Base-by-base conservation (phyloP, 1,284 basidiomycete genomes). In the Xerocomus nothofagi region DNA sequence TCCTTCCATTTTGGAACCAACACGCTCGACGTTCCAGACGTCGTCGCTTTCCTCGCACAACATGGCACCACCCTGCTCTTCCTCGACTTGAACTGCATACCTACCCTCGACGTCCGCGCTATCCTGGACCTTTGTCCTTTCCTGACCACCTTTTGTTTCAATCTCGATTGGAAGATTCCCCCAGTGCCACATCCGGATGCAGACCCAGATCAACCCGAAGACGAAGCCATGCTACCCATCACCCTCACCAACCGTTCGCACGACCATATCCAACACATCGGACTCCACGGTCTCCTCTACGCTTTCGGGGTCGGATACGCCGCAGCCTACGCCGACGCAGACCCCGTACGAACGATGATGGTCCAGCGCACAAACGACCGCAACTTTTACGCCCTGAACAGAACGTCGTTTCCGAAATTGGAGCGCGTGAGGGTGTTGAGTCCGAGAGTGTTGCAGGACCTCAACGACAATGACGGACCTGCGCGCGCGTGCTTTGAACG, bases 251-350 rank as follows among this genome's bases (percentile, higher is more conserved):
- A 73, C 33, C 65, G 68, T 10, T 80, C 86, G 1, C 86, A 88
- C 53, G 59, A 65, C 2, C 74, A 78, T 43, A 78, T 89, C 51
- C 74, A 64, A 1, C 76, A 77, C 30, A 79, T 88, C 27, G 86
- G 86, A 1, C 72, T 86, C n/a, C 83, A 88, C 57, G 83, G 84
- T 12, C 74, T 88, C 12, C 66, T 75, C 48, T 75, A 82, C 50
- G 85, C 87, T 1, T 88, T 89, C 57, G 84, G 81, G 2, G 81
- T 86, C 2, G 82, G 81, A 17, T 73, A 69, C 45, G 69, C 68
- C 3, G 66, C 69, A 39, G 65, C 67, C 39, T 72, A 74, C 53
- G 70, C 75, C 15, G 56, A 68, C 33, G 56, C 68, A 1, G 72
- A 78, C 32, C 76, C 77, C 0, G 62, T 79, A 21, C 68, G 73